A percentile compares a stretch with the other conserved stretches of the same genome.
These are phyloP conservation scores for Euphrasia arctica DNA, from an alignment of 305 asterid genomes.

Conservation along the genomic window DNA sequence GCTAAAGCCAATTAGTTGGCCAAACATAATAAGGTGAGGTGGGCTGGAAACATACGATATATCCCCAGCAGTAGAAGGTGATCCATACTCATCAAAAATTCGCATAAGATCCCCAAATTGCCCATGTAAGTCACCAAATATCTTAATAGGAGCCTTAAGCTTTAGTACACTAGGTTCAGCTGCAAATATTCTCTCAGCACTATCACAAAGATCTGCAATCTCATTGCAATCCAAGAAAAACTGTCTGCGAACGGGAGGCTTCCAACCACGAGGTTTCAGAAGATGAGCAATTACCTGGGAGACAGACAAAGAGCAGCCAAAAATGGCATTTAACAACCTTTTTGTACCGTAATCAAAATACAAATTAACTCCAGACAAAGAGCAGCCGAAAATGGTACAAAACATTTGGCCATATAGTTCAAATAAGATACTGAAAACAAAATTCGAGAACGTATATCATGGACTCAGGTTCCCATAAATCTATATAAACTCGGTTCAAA, in stretches of 20 bases:
- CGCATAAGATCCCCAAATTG: conserved; percentile 99
- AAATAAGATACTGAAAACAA: background rate
- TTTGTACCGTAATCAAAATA: background rate
- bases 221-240: conserved; percentile 98
- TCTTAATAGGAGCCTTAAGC: conserved; percentile 96
- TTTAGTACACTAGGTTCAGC: conserved; percentile 95
- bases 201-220: conserved; percentile 98
- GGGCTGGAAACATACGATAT: conserved; percentile 66
- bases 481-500: too few relatives aligned
- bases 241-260: conserved; percentile 96
- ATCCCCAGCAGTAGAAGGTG: conserved; percentile 99
- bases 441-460: too few relatives aligned
- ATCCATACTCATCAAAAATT: conserved; percentile 98
- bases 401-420: background rate
- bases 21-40: conserved; percentile 8
- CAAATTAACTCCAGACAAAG: too few relatives aligned
- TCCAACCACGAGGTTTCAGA: conserved; percentile 99
- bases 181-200: conserved; percentile 92
- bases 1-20: background rate
- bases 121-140: conserved; percentile 99
- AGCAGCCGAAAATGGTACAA: too few relatives aligned
- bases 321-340: background rate
- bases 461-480: too few relatives aligned
- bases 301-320: conserved; percentile 19
- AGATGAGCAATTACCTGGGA: conserved; percentile 91